Conservation (phyloP, 192 early-diverging fungal species). For the Coemansia aciculifera region DNA sequence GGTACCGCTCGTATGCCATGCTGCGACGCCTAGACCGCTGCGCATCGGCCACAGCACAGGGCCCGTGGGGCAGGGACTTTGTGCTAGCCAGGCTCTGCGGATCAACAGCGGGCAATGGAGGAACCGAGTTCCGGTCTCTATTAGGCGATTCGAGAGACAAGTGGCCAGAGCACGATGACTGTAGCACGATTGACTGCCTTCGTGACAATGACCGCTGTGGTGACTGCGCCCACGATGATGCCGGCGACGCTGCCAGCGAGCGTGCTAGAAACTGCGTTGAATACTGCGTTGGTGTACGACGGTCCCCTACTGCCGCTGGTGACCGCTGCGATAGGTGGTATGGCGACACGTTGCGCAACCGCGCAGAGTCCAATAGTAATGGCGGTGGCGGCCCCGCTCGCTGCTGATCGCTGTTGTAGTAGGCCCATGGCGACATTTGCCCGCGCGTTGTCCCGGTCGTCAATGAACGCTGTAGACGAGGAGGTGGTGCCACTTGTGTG, state of each 20-base stretch:
- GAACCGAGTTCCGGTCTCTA: neutral
- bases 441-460: neutral
- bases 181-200: slow-evolving; percentile 41
- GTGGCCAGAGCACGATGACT: slow-evolving; percentile 36
- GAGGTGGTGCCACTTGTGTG: neutral
- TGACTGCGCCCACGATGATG: neutral
- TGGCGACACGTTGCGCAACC: slow-evolving; percentile 10
- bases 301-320: neutral
- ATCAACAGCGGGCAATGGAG: neutral
- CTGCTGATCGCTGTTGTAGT: slow-evolving; percentile 1
- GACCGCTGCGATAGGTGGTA: neutral
- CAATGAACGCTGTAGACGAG: neutral
- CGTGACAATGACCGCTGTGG: slow-evolving; percentile 29
- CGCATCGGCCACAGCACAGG: neutral
- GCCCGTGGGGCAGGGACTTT: slow-evolving; percentile 30
- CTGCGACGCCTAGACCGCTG: slow-evolving; percentile 36
- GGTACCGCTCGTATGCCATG: slow-evolving; percentile 49
- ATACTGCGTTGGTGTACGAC: slow-evolving; percentile 10
- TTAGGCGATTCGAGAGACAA: slow-evolving; percentile 20
- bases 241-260: neutral
- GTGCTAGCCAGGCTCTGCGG: slow-evolving; percentile 33
- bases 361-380: neutral
- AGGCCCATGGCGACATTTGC: slow-evolving; percentile 12
- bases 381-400: neutral
- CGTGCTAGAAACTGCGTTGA: slow-evolving; percentile 9